These are phyloP conservation scores for Rhodamnia rubescens DNA, from an alignment of 345 rosid genomes.

Conservation along the genomic window DNA sequence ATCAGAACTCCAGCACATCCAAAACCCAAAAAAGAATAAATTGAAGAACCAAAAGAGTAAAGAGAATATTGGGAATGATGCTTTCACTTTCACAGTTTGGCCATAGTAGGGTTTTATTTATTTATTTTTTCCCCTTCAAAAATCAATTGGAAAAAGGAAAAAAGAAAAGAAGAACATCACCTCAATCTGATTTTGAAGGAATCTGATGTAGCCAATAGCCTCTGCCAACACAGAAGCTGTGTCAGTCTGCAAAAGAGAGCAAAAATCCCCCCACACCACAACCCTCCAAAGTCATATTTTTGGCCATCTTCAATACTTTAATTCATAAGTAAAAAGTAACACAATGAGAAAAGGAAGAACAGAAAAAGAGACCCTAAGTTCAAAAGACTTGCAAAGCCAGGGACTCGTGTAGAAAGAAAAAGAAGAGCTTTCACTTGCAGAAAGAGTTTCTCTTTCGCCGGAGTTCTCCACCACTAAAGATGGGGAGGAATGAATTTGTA, in stretches of 20 bases:
- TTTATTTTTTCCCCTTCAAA: neutral
- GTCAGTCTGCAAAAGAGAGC: conserved; percentile 87
- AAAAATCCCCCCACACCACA: conserved; percentile 20
- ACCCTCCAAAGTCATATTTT: conserved; percentile 22
- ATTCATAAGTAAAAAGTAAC: neutral
- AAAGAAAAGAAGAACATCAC: conserved; percentile 26
- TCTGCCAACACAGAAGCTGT: conserved; percentile 99
- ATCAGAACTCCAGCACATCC: neutral
- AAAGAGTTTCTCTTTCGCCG: neutral
- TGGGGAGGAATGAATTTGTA: neutral
- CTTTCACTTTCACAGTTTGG: neutral
- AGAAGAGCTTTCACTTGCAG: neutral
- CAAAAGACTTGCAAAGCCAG: neutral
- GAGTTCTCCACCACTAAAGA: neutral
- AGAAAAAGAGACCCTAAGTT: neutral
- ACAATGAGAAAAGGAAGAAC: neutral
- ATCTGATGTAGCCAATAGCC: conserved; percentile 98
- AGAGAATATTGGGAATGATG: neutral
- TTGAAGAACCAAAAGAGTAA: neutral
- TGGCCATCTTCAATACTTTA: neutral
- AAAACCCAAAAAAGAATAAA: neutral
- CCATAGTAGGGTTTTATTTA: neutral
- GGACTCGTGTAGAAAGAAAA: neutral
- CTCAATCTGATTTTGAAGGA: conserved; percentile 99
- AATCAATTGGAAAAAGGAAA: neutral